A percentile compares a stretch with the other conserved stretches of the same genome.
phyloP scores from a whole-genome alignment of 2,329 filamentous ascomycete genomes.

The Aspergillus tamarii region DNA sequence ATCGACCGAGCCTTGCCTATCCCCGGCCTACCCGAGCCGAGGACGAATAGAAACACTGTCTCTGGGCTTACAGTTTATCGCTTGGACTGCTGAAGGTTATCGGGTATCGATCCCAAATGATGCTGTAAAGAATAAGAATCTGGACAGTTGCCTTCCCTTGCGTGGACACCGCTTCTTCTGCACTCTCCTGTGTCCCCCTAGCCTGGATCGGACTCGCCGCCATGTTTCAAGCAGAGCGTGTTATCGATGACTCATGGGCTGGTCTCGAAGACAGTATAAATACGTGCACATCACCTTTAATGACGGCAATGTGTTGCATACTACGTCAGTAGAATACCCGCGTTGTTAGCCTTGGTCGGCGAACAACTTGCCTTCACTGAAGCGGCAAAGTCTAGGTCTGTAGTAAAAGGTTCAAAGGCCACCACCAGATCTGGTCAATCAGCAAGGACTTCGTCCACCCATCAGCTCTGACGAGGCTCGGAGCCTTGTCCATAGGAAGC shows the following conservation, averaged over 20 bases:
- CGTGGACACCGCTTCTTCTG: constrained; percentile 3
- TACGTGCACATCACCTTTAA: background rate
- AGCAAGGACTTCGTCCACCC: background rate
- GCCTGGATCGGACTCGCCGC: background rate
- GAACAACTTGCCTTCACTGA: background rate
- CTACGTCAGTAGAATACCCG: background rate
- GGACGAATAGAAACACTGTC: background rate
- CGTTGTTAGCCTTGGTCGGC: background rate
- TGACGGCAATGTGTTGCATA: background rate
- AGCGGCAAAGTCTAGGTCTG: background rate
- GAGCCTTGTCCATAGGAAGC: background rate
- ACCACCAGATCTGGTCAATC: background rate
- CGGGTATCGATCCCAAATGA: background rate
- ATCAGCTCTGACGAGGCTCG: background rate
- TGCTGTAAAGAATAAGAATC: background rate
- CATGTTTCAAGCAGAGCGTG: background rate
- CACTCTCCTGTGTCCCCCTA: background rate
- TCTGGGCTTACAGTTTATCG: background rate
- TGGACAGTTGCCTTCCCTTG: constrained; percentile 3
- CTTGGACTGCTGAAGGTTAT: background rate
- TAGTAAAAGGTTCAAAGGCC: background rate
- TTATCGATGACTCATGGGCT: background rate
- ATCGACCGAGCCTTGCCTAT: background rate
- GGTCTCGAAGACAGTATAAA: background rate
- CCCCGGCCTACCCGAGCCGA: background rate